A percentile compares a stretch with the other conserved stretches of the same genome.
Evolutionary conservation across 768 basidiomycete species (phyloP).

Genomic region (Sutorius australiensis): DNA sequence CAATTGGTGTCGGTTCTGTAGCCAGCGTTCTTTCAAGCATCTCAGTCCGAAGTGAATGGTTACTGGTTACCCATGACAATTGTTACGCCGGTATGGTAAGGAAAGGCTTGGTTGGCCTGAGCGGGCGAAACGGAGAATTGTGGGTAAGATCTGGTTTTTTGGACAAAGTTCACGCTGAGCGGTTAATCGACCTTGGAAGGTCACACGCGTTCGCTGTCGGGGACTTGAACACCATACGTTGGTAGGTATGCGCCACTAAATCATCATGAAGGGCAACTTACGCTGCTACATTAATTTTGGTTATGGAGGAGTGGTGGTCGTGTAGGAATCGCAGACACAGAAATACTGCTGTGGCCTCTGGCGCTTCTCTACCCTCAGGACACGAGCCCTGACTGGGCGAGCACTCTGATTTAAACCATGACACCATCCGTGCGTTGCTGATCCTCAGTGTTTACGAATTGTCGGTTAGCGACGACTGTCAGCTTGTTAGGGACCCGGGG

Average conservation of each 20-base stretch:
- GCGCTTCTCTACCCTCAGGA: neutral
- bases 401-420: neutral
- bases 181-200: neutral
- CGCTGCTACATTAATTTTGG: neutral
- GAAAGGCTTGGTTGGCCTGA: neutral
- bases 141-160: neutral
- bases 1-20: neutral
- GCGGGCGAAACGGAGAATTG: neutral
- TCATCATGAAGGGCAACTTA: neutral
- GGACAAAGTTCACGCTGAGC: neutral
- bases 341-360: neutral
- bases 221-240: no score
- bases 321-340: neutral
- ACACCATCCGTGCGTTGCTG: neutral
- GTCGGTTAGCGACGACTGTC: neutral
- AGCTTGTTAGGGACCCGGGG: neutral
- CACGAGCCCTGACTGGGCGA: neutral
- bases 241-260: neutral
- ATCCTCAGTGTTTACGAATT: neutral
- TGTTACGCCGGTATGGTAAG: neutral
- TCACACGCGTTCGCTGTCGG: neutral
- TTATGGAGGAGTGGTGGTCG: neutral
- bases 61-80: neutral
- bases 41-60: neutral
- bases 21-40: neutral